phyloP scores from a whole-genome alignment of 768 basidiomycete genomes.

The Gymnopilus dilepis region DNA sequence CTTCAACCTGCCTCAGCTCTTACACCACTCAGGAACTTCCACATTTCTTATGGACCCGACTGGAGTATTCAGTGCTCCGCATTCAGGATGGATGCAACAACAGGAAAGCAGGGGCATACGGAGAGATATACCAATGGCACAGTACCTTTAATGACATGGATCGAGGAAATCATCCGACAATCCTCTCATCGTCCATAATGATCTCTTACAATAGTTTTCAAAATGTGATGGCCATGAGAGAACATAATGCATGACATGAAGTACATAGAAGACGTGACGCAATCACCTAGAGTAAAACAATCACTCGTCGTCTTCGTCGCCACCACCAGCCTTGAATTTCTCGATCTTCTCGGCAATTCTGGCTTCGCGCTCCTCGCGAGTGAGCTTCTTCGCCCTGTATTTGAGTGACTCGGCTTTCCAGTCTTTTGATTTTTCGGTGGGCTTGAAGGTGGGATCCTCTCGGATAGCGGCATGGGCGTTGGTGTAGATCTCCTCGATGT shows the following conservation, averaged over 20 bases:
- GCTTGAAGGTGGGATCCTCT: slow-evolving; percentile 90
- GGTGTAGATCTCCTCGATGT: slow-evolving; percentile 95
- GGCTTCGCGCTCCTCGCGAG: slow-evolving; percentile 75
- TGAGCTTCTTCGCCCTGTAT: slow-evolving; percentile 71
- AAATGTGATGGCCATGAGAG: background rate
- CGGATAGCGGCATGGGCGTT: slow-evolving; percentile 96
- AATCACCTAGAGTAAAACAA: slow-evolving; percentile 24
- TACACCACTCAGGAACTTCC: slow-evolving; percentile 59
- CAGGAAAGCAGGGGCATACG: slow-evolving; percentile 44
- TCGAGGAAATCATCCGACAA: slow-evolving; percentile 47
- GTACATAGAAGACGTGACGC: slow-evolving; percentile 23
- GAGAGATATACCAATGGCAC: slow-evolving; percentile 45
- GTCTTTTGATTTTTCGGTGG: slow-evolving; percentile 86
- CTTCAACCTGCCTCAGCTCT: background rate
- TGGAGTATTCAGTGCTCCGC: slow-evolving; percentile 63
- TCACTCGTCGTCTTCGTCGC: slow-evolving; percentile 63
- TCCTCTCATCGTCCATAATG: slow-evolving; percentile 10
- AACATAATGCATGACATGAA: slow-evolving; percentile 6
- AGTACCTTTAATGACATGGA: slow-evolving; percentile 57
- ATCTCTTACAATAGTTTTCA: background rate
- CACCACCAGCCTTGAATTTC: slow-evolving; percentile 80
- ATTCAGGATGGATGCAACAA: slow-evolving; percentile 51
- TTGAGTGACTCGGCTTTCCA: slow-evolving; percentile 90
- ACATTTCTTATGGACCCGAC: slow-evolving; percentile 55
- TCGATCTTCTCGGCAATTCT: slow-evolving; percentile 89